These are phyloP conservation scores for Biscogniauxia sp. DNA, from an alignment of 2,329 filamentous ascomycete species.

Conservation along the genomic window DNA sequence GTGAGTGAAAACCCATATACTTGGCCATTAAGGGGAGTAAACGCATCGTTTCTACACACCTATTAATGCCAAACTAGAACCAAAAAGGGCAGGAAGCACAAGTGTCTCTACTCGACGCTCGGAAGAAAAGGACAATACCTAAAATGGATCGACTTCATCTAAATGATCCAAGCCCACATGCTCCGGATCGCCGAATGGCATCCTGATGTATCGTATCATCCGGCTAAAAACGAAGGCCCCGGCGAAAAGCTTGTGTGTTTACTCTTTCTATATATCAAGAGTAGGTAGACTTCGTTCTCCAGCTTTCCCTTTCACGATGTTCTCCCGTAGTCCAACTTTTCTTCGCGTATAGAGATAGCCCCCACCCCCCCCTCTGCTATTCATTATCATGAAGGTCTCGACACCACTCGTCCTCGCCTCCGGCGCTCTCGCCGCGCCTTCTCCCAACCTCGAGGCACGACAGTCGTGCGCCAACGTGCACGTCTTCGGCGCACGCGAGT, in stretches of 20 bases:
- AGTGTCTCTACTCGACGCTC: background rate
- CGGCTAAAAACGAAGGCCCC: background rate
- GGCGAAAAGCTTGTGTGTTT: background rate
- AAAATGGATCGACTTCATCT: background rate
- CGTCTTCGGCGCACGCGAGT: background rate
- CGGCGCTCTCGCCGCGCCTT: slow-evolving; percentile 6
- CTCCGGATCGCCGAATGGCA: background rate
- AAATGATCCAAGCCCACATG: background rate
- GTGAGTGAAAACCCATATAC: no score
- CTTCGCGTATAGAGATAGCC: background rate
- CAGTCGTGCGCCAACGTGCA: background rate
- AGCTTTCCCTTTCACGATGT: background rate
- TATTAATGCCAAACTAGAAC: background rate
- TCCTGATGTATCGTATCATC: background rate
- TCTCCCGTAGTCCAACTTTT: background rate
- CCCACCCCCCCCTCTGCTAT: background rate
- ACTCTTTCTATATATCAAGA: background rate
- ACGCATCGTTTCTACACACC: background rate
- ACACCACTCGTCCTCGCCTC: slow-evolving; percentile 7
- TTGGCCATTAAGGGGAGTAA: no score
- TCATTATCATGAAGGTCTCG: slow-evolving; percentile 5
- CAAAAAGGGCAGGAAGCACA: background rate
- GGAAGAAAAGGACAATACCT: background rate
- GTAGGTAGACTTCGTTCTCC: no score
- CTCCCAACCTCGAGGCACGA: slow-evolving; percentile 20